Evolutionary conservation across 2,329 filamentous ascomycete genomes (phyloP).

Genomic region (Xylariales sp.): DNA sequence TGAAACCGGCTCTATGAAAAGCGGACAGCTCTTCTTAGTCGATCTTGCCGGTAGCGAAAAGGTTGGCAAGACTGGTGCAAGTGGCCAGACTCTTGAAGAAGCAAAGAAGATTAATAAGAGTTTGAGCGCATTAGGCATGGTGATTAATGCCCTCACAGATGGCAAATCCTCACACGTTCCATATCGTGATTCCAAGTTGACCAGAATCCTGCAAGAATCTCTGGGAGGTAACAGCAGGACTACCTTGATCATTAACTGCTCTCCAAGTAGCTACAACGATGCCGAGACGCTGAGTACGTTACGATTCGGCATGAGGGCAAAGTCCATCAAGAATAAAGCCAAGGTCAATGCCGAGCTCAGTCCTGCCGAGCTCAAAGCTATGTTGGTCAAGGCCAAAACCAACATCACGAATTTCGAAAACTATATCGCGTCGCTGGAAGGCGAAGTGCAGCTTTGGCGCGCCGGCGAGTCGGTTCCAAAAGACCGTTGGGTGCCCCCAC

Average conservation of each 20-base stretch:
- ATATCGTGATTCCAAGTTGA: constrained; percentile 98
- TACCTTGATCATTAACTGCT: constrained; percentile 99
- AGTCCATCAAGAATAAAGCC: constrained; percentile 99
- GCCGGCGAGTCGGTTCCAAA: constrained; percentile 87
- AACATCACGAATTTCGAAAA: constrained; percentile 89
- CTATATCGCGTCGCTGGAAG: constrained; percentile 85
- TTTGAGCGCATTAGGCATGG: constrained; percentile 97
- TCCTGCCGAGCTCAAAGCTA: constrained; percentile 90
- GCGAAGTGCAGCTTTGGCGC: constrained; percentile 88
- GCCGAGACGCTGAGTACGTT: constrained; percentile 92
- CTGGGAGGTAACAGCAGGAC: constrained; percentile 97
- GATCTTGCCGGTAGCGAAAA: constrained; percentile 99
- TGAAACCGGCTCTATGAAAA: constrained; percentile 95
- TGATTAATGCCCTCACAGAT: constrained; percentile 97
- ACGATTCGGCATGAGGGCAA: constrained; percentile 94
- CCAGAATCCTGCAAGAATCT: constrained; percentile 95
- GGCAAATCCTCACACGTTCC: constrained; percentile 96
- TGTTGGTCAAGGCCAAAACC: constrained; percentile 91
- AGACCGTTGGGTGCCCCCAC: constrained; percentile 83
- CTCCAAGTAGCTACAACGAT: constrained; percentile 98
- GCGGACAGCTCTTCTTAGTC: constrained; percentile 95
- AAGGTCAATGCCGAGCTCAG: constrained; percentile 99
- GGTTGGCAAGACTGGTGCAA: constrained; percentile 97
- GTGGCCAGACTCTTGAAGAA: constrained; percentile 95
- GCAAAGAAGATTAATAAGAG: constrained; percentile 99